phyloP scores from a whole-genome alignment of 2,329 filamentous ascomycete genomes.

The Aspergillus sp. region DNA sequence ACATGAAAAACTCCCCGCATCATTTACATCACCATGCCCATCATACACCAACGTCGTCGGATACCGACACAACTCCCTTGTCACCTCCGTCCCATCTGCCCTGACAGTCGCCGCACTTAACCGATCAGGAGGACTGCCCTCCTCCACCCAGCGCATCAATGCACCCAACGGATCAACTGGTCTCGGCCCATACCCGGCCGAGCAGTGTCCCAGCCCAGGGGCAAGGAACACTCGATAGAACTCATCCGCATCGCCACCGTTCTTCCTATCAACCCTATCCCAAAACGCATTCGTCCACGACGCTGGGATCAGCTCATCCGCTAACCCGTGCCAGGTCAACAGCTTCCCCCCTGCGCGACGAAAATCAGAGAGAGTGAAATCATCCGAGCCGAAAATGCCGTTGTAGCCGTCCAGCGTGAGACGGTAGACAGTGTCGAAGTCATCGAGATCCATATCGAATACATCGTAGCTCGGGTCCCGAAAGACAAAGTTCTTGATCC shows the following conservation, averaged over 20 bases:
- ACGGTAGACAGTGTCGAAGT: neutral
- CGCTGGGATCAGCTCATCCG: constrained; percentile 8
- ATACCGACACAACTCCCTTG: neutral
- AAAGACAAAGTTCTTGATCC: constrained; percentile 1
- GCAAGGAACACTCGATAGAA: constrained; percentile 57
- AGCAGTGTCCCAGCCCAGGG: constrained; percentile 54
- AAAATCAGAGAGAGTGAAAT: neutral
- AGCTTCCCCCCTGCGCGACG: constrained; percentile 8
- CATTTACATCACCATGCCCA: neutral
- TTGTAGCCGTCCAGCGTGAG: neutral
- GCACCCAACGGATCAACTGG: constrained; percentile 1
- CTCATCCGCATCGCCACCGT: constrained; percentile 37
- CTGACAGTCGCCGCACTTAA: neutral
- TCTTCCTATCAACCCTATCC: neutral
- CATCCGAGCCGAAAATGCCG: neutral
- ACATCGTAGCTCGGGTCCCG: neutral
- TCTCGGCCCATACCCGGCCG: neutral
- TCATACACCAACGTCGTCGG: neutral
- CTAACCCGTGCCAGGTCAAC: constrained; percentile 11
- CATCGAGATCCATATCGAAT: neutral
- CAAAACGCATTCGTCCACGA: neutral
- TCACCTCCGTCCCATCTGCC: neutral
- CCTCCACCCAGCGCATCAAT: constrained; percentile 10
- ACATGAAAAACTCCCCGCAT: neutral
- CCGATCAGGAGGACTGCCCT: constrained; percentile 5